Evolutionary conservation across 2,329 filamentous ascomycete species (phyloP), one percentile per base, ranked within the genome.

Genomic region (Rhytidhysteron rufulum): DNA sequence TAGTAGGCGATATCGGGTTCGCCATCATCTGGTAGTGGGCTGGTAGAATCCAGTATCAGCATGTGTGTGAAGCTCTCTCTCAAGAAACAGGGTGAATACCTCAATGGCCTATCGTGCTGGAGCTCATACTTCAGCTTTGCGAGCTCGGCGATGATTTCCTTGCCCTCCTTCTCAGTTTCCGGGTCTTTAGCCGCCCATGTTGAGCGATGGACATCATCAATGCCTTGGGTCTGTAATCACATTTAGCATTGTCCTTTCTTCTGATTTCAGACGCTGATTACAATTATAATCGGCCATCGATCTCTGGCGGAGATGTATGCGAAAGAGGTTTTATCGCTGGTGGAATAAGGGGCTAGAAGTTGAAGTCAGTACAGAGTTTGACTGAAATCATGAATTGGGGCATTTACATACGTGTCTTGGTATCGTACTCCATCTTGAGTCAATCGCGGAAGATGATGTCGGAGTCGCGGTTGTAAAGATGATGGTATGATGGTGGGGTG

Each of bases 201-300:
- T 6, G 86, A 76, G 38, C 86, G 86, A 69, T 95, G 89, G n/a
- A 95, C 77, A 65, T 97, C 91, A 63, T 98, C 91, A 57, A 98
- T 93, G 41, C 85, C 87, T 62, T 89, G 82, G 13, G 93, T 97
- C 88, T 94, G n/a, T n/a, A n/a, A 17, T 34, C 5, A 4, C 35
- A 17, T 4, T 35, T 30, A 10, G 31, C n/a, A 39, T 5, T 19
- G 27, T 19, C 8, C 11, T 32, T n/a, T 35, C 13, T 18, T 4
- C 4, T 11, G 20, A 15, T 15, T 44, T 24, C 21, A n/a, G 19
- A 25, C 17, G n/a, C 41, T 34, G 61, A 78, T 63, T 56, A 94
- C 88, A 54, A 98, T 71, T 60, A 98, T 98, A 41, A 95, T 76
- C 13, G 93, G 93, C 93, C 91, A 98, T 64, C 93, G 78, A 51